phyloP scores from a whole-genome alignment of 2,329 filamentous ascomycete species.

The Stemphylium vesicarium region DNA sequence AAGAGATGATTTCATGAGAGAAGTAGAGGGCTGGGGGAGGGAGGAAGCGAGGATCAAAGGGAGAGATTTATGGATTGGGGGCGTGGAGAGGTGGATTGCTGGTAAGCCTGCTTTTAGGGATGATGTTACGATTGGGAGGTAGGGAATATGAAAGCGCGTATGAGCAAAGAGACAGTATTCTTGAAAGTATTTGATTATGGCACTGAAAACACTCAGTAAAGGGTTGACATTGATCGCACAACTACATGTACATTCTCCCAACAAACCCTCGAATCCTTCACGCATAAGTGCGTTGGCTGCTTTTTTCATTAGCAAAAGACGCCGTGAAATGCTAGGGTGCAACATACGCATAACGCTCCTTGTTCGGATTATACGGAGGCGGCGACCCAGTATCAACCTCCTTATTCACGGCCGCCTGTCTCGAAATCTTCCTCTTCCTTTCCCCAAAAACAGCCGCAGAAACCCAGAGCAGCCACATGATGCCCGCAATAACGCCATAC shows the following conservation, averaged over 20 bases:
- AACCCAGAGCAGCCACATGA: conserved; percentile 46
- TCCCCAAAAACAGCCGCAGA: conserved; percentile 38
- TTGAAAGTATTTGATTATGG: too few relatives aligned
- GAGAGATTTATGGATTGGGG: conserved; percentile 30
- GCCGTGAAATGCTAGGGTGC: too few relatives aligned
- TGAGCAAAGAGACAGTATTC: too few relatives aligned
- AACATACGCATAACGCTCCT: conserved; percentile 25
- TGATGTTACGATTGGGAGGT: conserved; percentile 7
- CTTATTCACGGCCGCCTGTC: conserved; percentile 18
- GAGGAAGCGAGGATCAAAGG: conserved; percentile 34
- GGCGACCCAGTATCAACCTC: conserved; percentile 12
- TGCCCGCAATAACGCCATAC: conserved; percentile 42
- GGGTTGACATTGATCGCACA: too few relatives aligned
- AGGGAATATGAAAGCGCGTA: too few relatives aligned
- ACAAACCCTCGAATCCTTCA: too few relatives aligned
- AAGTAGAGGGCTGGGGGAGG: conserved; percentile 32
- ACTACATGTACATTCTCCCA: too few relatives aligned
- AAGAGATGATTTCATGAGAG: conserved; percentile 19
- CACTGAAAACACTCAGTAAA: too few relatives aligned
- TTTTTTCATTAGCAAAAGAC: too few relatives aligned
- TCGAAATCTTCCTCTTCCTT: conserved; percentile 8
- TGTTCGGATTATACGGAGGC: conserved; percentile 13
- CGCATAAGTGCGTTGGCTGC: too few relatives aligned
- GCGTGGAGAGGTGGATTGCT: conserved; percentile 22
- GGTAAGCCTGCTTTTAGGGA: conserved; percentile 8